Base-by-base conservation (phyloP, 108 stramenopile species). In the Craspedostauros australis region DNA sequence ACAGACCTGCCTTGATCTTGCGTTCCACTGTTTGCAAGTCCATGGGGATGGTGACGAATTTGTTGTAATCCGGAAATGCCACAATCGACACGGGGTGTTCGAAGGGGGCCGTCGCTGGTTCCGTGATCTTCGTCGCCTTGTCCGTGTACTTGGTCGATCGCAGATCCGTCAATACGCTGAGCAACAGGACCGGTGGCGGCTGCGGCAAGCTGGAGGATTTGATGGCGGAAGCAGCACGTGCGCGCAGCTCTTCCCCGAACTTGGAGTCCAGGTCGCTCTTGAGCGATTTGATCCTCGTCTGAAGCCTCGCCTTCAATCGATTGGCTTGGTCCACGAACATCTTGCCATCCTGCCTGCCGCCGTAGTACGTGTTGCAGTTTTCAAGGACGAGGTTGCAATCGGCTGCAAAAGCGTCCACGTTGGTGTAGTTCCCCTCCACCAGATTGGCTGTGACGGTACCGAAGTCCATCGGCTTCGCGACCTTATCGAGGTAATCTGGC, bases 21-120 rank as follows among this genome's bases (percentile, higher is more conserved):
- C 70, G 47, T 48, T 86, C 89, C 8, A 91, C 65, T 1, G 78
- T 76, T 54, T 80, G 74, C 34, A 87, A 57, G 60, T 87, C 85
- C 81, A 91, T 91, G 0, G 83, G 85, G 31, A 54, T 64, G 29
- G 67, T 43, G 16, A 87, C 75, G 45, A 64, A 70, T 22, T 80
- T 45, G 28, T 51, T 43, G 58, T 91, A 91, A 51, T 91, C 89
- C 5, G 77, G 66, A 65, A 77, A 76, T 0, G 68, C 59, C 2
- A 67, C 49, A 3, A 78, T 50, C 18, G 84, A 73, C 2, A 91
- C 81, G 1, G 89, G 89, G 25, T 77, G 79, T 50, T 87, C 82
- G 55, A 91, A 91, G 22, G 70, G 75, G 12, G 57, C 44, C 60
- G 79, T 79, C 12, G 80, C 80, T 28, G 72, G 72, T 52, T 89